Base-by-base conservation (phyloP, 768 basidiomycete genomes). In the Cystofilobasidium ferigula region DNA sequence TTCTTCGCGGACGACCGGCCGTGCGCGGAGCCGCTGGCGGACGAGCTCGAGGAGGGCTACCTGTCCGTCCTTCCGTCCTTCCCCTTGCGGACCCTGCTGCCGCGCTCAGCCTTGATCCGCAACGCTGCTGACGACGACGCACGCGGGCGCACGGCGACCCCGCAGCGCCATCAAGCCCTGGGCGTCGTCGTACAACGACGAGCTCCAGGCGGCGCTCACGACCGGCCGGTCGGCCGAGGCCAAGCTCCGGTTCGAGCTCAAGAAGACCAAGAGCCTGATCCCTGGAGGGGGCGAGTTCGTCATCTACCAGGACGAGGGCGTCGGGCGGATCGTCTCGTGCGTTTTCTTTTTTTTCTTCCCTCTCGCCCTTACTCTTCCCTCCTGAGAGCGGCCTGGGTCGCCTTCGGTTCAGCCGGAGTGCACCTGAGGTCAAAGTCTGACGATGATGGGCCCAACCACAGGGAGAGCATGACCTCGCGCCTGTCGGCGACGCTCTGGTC, bases 31-130 rank as follows among this genome's bases (percentile, higher is more conserved):
- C 53, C 36, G 2, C 60, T 67, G 24, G 56, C 40, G 7, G 65
- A 67, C 32, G 65, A 67, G 43, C 42, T 67, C n/a, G 65, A 67
- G 60, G 60, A 54, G 16, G 65, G 65, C 9, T 67, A 61, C 45
- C 36, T 61, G 64, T 65, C 8, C 8, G 64, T 59, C 16, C 45
- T 26, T 7, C 45, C 45, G 24, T 9, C 13, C 40, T 18, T 42
- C 40, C 3, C 16, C 40, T 42, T 14, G 35, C 14, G 38, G 2
- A 28, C 3, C 38, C 9, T 8, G 22, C 24, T 12, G 20, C 58
- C 6, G 5, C 58, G 26, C 24, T 8, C 58, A 0, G 32, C n/a
- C 2, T 30, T 42, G 40, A 20, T 9, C 7, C 38, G 13, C 34
- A 14, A 9, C 8, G 18, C 16, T 5, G n/a, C 32, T 56, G 13